Percentiles rank a stretch among this genome's conserved stretches.
Evolutionary conservation across 371 early-diverging fungal genomes (phyloP).

Genomic region (Lichtheimia ramosa): DNA sequence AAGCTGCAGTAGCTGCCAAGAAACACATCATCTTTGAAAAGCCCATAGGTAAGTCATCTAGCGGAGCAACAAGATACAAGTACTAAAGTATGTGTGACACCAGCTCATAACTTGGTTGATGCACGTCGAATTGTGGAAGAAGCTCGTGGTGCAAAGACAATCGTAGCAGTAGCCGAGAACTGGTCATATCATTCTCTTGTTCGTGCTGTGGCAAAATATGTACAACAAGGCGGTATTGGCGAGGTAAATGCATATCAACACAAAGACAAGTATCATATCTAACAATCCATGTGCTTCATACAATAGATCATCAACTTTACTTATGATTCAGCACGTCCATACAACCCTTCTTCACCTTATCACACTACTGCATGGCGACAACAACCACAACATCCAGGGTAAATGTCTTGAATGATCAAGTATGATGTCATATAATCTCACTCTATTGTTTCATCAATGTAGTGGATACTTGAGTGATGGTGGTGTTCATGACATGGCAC

Average conservation of each 20-base stretch:
- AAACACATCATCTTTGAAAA: constrained; percentile 53
- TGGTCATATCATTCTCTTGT: constrained; percentile 43
- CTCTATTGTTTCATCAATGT: background rate
- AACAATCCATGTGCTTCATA: background rate
- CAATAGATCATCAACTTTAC: constrained; percentile 43
- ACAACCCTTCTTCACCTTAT: constrained; percentile 42
- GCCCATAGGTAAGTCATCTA: constrained; percentile 38
- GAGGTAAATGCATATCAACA: constrained; percentile 20
- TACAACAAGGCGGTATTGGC: constrained; percentile 40
- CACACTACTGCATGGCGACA: constrained; percentile 47
- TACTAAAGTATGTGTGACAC: background rate
- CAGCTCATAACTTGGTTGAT: constrained; percentile 44
- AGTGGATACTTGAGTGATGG: constrained; percentile 57
- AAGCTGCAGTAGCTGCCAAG: constrained; percentile 42
- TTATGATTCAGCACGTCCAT: constrained; percentile 45
- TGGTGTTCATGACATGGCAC: constrained; percentile 53
- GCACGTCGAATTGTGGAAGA: constrained; percentile 41
- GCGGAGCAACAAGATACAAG: background rate
- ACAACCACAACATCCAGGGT: constrained; percentile 51
- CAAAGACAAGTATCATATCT: too few relatives aligned
- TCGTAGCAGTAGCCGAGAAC: constrained; percentile 49
- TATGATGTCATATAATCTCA: background rate
- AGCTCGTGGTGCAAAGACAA: constrained; percentile 30
- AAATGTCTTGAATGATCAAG: constrained; percentile 30
- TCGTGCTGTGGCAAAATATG: constrained; percentile 35